Percentiles rank a stretch among this genome's conserved stretches.
Conservation (phyloP, 352 stramenopile genomes). For the Phytophthora europaea region DNA sequence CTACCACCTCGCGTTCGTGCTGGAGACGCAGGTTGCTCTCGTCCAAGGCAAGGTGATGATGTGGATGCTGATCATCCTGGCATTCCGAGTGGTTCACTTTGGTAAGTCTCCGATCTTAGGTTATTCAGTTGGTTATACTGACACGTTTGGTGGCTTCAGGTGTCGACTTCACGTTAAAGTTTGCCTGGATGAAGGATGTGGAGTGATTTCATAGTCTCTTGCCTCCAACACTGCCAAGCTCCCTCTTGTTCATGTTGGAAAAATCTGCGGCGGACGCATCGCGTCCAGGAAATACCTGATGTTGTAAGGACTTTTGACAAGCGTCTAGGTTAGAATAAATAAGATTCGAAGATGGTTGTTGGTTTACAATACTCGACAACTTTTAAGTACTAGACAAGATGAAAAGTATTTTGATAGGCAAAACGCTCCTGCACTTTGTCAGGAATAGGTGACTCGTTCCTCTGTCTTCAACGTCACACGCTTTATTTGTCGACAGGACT, state of each 20-base stretch:
- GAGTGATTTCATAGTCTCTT: constrained; percentile 8
- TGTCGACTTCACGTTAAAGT: constrained; percentile 1
- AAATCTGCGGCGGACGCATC: background rate
- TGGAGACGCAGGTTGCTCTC: constrained; percentile 32
- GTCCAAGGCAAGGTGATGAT: constrained; percentile 42
- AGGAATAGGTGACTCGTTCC: background rate
- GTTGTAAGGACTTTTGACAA: background rate
- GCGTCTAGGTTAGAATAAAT: background rate
- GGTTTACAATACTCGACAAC: background rate
- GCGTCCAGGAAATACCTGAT: background rate
- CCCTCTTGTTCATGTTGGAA: constrained; percentile 13
- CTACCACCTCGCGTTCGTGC: constrained; percentile 43
- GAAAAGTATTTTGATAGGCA: background rate
- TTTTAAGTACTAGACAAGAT: background rate
- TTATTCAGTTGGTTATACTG: background rate
- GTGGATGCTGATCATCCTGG: constrained; percentile 36
- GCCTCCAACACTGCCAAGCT: constrained; percentile 5
- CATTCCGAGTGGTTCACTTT: constrained; percentile 35
- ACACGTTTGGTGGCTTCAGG: background rate
- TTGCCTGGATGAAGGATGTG: background rate
- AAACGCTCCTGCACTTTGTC: background rate
- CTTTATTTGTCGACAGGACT: background rate
- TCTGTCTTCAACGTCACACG: background rate
- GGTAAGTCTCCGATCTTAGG: constrained; percentile 17
- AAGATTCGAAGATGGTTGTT: background rate